A percentile compares a stretch with the other conserved stretches of the same genome.
Conservation (phyloP, 805 yeast species). For the Starmerella bombicola region DNA sequence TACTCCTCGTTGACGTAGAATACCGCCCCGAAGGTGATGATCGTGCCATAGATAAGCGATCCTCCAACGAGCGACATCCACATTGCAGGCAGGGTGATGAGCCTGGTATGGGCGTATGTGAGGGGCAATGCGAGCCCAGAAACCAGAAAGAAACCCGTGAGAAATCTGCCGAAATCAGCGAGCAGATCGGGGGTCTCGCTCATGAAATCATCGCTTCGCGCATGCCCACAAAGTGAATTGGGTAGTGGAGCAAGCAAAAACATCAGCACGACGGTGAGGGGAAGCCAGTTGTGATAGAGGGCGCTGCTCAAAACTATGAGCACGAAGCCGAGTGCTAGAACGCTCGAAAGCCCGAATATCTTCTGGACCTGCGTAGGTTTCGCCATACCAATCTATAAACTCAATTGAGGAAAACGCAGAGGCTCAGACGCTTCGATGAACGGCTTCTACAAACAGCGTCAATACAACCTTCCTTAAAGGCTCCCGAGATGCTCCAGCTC, state of each 20-base stretch:
- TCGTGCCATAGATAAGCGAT: slow-evolving; percentile 65
- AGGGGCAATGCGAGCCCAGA: slow-evolving; percentile 68
- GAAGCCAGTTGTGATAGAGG: slow-evolving; percentile 81
- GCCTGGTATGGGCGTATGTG: slow-evolving; percentile 59
- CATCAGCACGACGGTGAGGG: slow-evolving; percentile 59
- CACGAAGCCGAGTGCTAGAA: slow-evolving; percentile 80
- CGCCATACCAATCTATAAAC: too few species aligned
- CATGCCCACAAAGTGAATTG: slow-evolving; percentile 42
- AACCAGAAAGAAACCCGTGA: slow-evolving; percentile 63
- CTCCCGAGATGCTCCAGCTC: too few species aligned
- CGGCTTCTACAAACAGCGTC: too few species aligned
- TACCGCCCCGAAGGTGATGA: slow-evolving; percentile 67
- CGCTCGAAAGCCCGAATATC: slow-evolving; percentile 61
- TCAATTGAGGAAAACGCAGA: too few species aligned
- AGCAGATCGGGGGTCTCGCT: slow-evolving; percentile 38
- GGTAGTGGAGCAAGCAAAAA: slow-evolving; percentile 65
- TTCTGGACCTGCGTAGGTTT: slow-evolving; percentile 52
- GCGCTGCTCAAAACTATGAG: slow-evolving; percentile 81
- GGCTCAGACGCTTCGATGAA: too few species aligned
- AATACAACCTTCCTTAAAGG: too few species aligned
- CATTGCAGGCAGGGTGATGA: slow-evolving; percentile 59
- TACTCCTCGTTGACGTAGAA: slow-evolving; percentile 47
- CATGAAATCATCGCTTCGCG: slow-evolving; percentile 50
- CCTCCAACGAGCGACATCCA: slow-evolving; percentile 76
- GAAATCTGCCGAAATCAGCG: slow-evolving; percentile 68